Evolutionary conservation across 305 asterid genomes (phyloP).

Genomic region (Ilex paraguariensis): DNA sequence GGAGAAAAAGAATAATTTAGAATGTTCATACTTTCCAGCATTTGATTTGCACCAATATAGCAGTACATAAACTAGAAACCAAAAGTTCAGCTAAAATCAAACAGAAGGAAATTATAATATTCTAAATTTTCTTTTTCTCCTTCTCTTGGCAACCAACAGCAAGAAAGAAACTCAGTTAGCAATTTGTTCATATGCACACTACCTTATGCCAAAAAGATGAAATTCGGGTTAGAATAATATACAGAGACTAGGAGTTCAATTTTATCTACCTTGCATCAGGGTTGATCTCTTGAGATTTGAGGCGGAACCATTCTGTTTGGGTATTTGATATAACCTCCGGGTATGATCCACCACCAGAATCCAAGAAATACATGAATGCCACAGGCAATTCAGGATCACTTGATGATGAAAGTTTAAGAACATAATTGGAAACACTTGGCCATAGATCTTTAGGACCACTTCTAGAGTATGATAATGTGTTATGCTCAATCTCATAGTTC

Average conservation of each 20-base stretch:
- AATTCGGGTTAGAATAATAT: not conserved
- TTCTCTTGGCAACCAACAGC: not conserved
- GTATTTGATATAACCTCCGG: constrained; percentile 74
- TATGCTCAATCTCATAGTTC: constrained; percentile 35
- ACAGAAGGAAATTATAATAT: not conserved
- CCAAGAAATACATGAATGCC: constrained; percentile 73
- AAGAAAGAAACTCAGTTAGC: not conserved
- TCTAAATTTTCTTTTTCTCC: not conserved
- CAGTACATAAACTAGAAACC: not conserved
- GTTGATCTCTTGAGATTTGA: constrained; percentile 49
- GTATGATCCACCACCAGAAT: constrained; percentile 94
- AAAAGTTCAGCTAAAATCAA: not conserved
- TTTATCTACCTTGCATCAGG: constrained; percentile 58
- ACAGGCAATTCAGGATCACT: constrained; percentile 30
- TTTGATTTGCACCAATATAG: not conserved
- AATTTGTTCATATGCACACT: too few species aligned
- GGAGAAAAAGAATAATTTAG: not conserved
- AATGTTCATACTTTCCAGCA: not conserved
- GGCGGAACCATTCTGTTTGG: constrained; percentile 75
- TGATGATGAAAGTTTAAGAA: constrained; percentile 50
- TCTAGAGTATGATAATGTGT: constrained; percentile 41
- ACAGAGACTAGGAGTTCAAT: not conserved
- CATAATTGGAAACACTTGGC: constrained; percentile 91
- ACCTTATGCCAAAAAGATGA: too few species aligned
- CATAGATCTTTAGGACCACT: constrained; percentile 57